phyloP scores from a whole-genome alignment of 495 filamentous ascomycete species.

The Tetracladium setigerum region DNA sequence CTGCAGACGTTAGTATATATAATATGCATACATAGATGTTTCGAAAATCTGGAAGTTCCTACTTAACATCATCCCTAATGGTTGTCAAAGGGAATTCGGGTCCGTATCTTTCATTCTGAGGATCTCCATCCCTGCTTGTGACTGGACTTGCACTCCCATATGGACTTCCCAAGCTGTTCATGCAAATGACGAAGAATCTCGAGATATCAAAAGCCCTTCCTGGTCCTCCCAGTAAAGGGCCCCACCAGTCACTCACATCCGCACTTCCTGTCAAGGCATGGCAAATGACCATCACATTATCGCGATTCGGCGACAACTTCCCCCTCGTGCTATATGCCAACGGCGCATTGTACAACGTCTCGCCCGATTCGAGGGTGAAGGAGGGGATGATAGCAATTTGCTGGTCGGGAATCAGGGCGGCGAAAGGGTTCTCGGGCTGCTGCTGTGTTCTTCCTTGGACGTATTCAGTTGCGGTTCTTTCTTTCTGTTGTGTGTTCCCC shows the following conservation, averaged over 20 bases:
- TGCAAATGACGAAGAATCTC: conserved; percentile 88
- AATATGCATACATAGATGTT: not conserved
- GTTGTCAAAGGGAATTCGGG: conserved; percentile 96
- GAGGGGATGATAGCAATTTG: conserved; percentile 75
- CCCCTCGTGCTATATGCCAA: conserved; percentile 89
- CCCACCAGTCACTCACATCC: conserved; percentile 98
- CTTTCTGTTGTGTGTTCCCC: too few species aligned
- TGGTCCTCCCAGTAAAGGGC: conserved; percentile 79
- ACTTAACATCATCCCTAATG: conserved; percentile 92
- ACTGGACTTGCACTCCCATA: conserved; percentile 96
- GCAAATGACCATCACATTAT: conserved; percentile 96
- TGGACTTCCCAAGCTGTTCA: conserved; percentile 93
- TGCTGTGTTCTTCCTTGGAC: conserved; percentile 47
- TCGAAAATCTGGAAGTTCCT: conserved; percentile 20
- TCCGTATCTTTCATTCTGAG: conserved; percentile 70
- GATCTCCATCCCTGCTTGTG: conserved; percentile 74
- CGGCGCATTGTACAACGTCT: conserved; percentile 77
- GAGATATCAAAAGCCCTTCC: conserved; percentile 89
- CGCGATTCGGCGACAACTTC: conserved; percentile 58
- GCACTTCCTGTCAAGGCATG: conserved; percentile 94
- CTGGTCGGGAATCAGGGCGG: conserved; percentile 78
- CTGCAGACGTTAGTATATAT: conserved; percentile 35
- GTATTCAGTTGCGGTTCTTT: conserved; percentile 45
- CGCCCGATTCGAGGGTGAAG: conserved; percentile 92
- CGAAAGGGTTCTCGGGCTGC: conserved; percentile 91